A percentile compares a stretch with the other conserved stretches of the same genome.
Evolutionary conservation across 345 rosid species (phyloP).

Genomic region (Melastoma malabathricum): DNA sequence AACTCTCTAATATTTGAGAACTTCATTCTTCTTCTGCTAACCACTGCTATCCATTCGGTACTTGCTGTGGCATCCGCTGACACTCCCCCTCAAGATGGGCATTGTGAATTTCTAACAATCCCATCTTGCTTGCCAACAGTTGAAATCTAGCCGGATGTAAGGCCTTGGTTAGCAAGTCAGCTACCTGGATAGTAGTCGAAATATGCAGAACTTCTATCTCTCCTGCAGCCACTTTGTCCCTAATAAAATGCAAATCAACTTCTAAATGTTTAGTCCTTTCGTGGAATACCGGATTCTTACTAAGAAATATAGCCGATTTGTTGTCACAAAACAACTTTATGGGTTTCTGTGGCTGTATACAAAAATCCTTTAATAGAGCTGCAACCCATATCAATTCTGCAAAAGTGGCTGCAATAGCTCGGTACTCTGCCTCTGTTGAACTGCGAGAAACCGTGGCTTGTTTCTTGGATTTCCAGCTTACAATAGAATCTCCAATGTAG

Average conservation of each 20-base stretch:
- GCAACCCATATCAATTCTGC: background rate
- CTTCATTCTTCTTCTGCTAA: no score
- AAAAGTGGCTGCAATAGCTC: background rate
- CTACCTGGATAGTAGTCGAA: background rate
- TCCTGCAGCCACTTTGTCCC: background rate
- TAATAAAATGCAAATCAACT: background rate
- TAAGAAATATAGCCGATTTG: background rate
- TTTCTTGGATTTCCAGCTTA: background rate
- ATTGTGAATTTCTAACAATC: background rate
- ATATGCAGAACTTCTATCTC: background rate
- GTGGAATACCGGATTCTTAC: background rate
- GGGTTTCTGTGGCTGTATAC: background rate
- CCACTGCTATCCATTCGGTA: slow-evolving; percentile 24
- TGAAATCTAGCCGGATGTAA: background rate
- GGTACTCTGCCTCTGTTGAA: background rate
- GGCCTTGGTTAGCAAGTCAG: background rate
- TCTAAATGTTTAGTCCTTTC: background rate
- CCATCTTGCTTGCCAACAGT: background rate
- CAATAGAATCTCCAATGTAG: background rate
- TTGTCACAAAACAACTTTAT: background rate
- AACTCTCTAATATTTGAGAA: no score
- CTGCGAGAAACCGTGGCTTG: background rate
- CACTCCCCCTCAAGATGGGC: slow-evolving; percentile 2
- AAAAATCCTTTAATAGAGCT: background rate
- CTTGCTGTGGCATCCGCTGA: slow-evolving; percentile 13